Evolutionary conservation across 371 early-diverging fungal genomes (phyloP).

Genomic region (Circinella umbellata): DNA sequence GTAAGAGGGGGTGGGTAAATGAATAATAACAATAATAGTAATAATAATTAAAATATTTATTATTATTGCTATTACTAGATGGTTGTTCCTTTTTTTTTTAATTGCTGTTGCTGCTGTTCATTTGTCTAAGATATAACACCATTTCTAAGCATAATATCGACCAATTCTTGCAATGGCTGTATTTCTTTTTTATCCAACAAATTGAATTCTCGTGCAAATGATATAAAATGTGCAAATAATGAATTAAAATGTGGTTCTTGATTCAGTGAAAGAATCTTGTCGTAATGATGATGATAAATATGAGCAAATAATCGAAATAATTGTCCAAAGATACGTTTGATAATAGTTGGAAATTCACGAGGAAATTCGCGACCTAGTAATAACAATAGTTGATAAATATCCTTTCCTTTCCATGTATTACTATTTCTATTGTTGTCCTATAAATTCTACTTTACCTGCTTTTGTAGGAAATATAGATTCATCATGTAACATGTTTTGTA

Average conservation of each 20-base stretch:
- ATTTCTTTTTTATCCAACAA: constrained; percentile 91
- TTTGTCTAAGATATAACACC: constrained; percentile 34
- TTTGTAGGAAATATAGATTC: constrained; percentile 88
- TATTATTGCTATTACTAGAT: neutral
- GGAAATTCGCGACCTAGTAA: constrained; percentile 77
- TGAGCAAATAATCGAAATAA: constrained; percentile 92
- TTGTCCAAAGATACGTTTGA: constrained; percentile 80
- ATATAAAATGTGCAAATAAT: constrained; percentile 91
- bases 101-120: too few species aligned
- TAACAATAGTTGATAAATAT: too few species aligned
- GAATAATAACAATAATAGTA: too few species aligned
- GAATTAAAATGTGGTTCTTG: constrained; percentile 94
- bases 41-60: neutral
- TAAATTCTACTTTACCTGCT: constrained; percentile 33
- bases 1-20: too few species aligned
- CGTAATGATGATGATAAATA: constrained; percentile 93
- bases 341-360: constrained; percentile 69
- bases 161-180: constrained; percentile 80
- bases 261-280: constrained; percentile 78
- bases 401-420: neutral
- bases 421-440: neutral
- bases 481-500: constrained; percentile 87
- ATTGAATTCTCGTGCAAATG: constrained; percentile 91
- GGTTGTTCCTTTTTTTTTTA: too few species aligned
- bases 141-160: constrained; percentile 68